Conservation (phyloP, 805 yeast genomes). For the Starmerella apis region DNA sequence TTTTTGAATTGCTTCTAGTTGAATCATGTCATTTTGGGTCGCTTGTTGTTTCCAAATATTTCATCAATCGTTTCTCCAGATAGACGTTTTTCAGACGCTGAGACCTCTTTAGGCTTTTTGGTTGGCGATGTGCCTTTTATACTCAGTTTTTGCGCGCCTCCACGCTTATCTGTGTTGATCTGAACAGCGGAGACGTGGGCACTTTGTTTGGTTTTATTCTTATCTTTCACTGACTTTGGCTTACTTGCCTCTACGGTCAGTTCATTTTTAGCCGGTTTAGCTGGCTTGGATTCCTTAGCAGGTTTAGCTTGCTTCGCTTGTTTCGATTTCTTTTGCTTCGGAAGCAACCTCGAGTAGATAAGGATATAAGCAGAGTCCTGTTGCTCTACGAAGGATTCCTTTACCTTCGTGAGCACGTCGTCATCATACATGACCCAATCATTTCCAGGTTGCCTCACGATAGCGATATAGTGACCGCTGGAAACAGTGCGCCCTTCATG, state of each 20-base stretch:
- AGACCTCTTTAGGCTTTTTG: background rate
- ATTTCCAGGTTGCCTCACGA: conserved; percentile 85
- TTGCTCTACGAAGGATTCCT: conserved; percentile 61
- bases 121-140: background rate
- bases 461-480: conserved; percentile 87
- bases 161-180: background rate
- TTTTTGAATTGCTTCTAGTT: background rate
- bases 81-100: conserved; percentile 7
- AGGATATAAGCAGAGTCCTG: conserved; percentile 88
- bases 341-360: conserved; percentile 52
- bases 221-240: background rate
- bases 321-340: background rate
- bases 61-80: conserved; percentile 26
- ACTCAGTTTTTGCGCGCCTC: background rate
- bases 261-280: too few species aligned
- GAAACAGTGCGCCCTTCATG: conserved; percentile 91
- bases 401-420: conserved; percentile 65
- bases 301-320: too few species aligned
- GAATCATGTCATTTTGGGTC: background rate
- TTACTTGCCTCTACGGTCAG: background rate
- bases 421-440: conserved; percentile 93
- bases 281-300: too few species aligned
- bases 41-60: conserved; percentile 23
- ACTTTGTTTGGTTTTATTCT: background rate
- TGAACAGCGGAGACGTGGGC: background rate